Evolutionary conservation across 2,329 filamentous ascomycete species (phyloP), one percentile per base, ranked within the genome.

Genomic region (Aspergillus hortae): DNA sequence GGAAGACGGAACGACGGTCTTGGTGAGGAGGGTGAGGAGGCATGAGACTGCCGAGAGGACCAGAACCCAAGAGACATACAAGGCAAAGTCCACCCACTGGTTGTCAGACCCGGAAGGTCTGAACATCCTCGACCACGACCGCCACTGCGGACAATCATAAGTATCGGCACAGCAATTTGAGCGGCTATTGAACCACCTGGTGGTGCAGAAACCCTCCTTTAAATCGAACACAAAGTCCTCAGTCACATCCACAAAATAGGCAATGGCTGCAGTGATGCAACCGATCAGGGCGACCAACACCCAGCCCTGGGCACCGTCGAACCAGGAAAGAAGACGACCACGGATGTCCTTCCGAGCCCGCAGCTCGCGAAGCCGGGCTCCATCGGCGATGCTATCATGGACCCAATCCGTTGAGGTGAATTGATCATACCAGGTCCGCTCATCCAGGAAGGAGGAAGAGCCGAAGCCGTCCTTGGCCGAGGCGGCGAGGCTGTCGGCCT

Each of bases 341-440:
- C 87, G 86, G 55, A 96, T 81, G 72, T 92, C 94, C 68, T 88
- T 95, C 45, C 91, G 81, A 62, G 82, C 86, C 46, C 90, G 84
- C 36, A 99, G 79, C 48, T 86, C 86, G 69, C 95, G 94, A 46
- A 95, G 85, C 23, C 94, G 88, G 63, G 91, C 90, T 9, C 92
- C 90, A 72, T 97, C 94, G 64, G 91, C 90, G 61, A 99, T 96
- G 69, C 88, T 92, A 71, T 99, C 94, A 68, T 96, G 92, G 1
- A 99, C 92, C 94, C 94, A 99, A 70, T 99, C 92, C 50, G 90
- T 96, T 6, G 90, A 95, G 5, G 91, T 96, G 66, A 96, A 96
- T 72, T 99, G 94, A 76, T 99, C 94, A 73, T 97, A 97, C 94
- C 94, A 97, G 9, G 95, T 88, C 54, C 94, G 86, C 61, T 97